phyloP scores from a whole-genome alignment of 2,329 filamentous ascomycete genomes.

The Trichoderma cornu-damae region DNA sequence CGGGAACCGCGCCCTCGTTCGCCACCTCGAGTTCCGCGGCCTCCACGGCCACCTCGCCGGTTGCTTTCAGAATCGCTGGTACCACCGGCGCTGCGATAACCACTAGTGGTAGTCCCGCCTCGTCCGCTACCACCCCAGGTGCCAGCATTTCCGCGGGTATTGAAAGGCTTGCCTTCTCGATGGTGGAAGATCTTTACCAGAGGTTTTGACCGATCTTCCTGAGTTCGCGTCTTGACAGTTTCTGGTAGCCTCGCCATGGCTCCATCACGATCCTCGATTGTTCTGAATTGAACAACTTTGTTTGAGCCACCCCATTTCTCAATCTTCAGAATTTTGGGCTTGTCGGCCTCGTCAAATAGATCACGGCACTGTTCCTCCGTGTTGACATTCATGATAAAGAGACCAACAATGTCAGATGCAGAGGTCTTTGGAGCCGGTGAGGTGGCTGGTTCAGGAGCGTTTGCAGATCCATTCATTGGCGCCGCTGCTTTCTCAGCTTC shows the following conservation, averaged over 20 bases:
- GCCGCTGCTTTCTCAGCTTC: constrained; percentile 53
- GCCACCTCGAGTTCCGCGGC: constrained; percentile 53
- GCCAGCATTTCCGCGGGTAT: constrained; percentile 59
- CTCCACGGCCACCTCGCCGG: constrained; percentile 51
- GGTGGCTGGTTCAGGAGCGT: constrained; percentile 48
- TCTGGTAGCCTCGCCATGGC: constrained; percentile 70
- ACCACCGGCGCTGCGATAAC: constrained; percentile 78
- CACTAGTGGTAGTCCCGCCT: constrained; percentile 57
- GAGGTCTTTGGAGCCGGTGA: constrained; percentile 56
- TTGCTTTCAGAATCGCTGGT: constrained; percentile 64
- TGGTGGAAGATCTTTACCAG: constrained; percentile 79
- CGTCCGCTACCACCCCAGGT: constrained; percentile 63
- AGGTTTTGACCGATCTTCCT: constrained; percentile 71
- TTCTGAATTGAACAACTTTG: constrained; percentile 83
- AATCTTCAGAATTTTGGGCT: constrained; percentile 70
- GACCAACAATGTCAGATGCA: constrained; percentile 66
- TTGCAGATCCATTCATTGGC: constrained; percentile 48
- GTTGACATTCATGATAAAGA: constrained; percentile 85
- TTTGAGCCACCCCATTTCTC: constrained; percentile 75
- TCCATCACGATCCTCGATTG: constrained; percentile 69
- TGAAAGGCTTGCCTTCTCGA: constrained; percentile 52
- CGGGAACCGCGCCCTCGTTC: constrained; percentile 54
- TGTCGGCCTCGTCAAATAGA: constrained; percentile 78
- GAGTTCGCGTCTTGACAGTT: constrained; percentile 67
- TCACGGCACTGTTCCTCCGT: constrained; percentile 77